A percentile compares a stretch with the other conserved stretches of the same genome.
These are phyloP conservation scores for Phaeosphaeria sp. DNA, from an alignment of 2,329 filamentous ascomycete species.

Conservation along the genomic window DNA sequence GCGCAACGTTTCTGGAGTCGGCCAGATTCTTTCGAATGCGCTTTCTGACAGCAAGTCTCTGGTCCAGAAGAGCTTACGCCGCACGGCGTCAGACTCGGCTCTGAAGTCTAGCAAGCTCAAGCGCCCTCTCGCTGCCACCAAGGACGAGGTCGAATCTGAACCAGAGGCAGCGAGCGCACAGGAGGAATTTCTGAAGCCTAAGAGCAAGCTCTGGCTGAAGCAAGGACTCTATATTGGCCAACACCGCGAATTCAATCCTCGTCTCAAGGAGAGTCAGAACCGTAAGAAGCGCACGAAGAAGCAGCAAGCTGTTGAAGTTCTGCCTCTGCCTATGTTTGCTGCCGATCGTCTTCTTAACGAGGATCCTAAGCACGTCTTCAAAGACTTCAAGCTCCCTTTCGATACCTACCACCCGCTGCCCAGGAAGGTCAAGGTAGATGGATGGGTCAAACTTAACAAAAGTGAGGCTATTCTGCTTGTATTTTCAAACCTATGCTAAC, in stretches of 20 bases:
- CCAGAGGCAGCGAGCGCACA: conserved; percentile 19
- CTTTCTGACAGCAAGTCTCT: conserved; percentile 48
- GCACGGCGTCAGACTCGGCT: conserved; percentile 35
- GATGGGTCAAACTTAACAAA: conserved; percentile 90
- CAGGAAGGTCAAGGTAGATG: conserved; percentile 86
- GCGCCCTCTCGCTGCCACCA: conserved; percentile 29
- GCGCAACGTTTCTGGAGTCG: conserved; percentile 37
- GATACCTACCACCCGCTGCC: conserved; percentile 89
- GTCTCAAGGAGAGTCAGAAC: conserved; percentile 56
- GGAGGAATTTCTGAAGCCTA: conserved; percentile 37
- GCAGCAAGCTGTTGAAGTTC: conserved; percentile 59
- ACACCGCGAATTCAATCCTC: conserved; percentile 50
- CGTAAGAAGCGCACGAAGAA: conserved; percentile 44
- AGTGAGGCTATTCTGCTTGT: conserved; percentile 63
- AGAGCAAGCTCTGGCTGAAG: conserved; percentile 77
- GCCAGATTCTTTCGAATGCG: conserved; percentile 35
- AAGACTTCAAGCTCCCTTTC: conserved; percentile 88
- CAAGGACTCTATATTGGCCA: conserved; percentile 91
- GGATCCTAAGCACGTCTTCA: conserved; percentile 54
- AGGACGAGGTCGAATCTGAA: conserved; percentile 22
- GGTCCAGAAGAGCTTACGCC: conserved; percentile 35
- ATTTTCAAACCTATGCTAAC: conserved; percentile 12
- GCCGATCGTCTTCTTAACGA: conserved; percentile 74
- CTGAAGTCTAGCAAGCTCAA: conserved; percentile 28
- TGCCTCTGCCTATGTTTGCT: conserved; percentile 81